Evolutionary conservation across 352 stramenopile species (phyloP).

Genomic region (Phytophthora citricola): DNA sequence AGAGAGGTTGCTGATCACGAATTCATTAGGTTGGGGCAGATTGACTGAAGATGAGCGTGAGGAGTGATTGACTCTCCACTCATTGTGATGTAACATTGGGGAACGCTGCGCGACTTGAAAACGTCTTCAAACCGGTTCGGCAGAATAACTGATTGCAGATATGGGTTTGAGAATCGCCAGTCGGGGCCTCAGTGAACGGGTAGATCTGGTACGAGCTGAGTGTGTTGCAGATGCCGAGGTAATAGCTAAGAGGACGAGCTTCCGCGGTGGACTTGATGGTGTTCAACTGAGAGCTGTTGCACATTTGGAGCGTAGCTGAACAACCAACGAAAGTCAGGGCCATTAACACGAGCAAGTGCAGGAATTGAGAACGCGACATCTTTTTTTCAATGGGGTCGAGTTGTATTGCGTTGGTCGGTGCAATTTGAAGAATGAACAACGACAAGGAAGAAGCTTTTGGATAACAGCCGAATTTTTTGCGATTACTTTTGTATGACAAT

Average conservation of each 20-base stretch:
- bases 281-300: background rate
- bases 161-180: background rate
- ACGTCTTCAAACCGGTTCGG: background rate
- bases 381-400: background rate
- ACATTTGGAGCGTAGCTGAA: background rate
- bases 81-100: conserved; percentile 7
- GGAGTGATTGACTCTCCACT: conserved; percentile 1
- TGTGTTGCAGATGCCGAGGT: conserved; percentile 9
- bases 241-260: background rate
- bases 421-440: conserved; percentile 6
- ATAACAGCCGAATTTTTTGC: too few species aligned
- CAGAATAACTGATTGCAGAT: conserved; percentile 9
- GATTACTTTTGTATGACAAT: too few species aligned
- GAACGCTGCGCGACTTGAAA: background rate
- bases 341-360: background rate
- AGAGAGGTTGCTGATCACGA: background rate
- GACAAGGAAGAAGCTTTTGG: background rate
- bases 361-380: background rate
- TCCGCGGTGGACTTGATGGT: conserved; percentile 1
- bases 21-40: conserved; percentile 8
- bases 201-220: conserved; percentile 12
- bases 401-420: background rate
- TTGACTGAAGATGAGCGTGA: conserved; percentile 1
- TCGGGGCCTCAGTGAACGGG: conserved; percentile 6
- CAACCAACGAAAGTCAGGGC: background rate